phyloP scores from a whole-genome alignment of 441 rosid genomes.

The Gossypium armourianum region DNA sequence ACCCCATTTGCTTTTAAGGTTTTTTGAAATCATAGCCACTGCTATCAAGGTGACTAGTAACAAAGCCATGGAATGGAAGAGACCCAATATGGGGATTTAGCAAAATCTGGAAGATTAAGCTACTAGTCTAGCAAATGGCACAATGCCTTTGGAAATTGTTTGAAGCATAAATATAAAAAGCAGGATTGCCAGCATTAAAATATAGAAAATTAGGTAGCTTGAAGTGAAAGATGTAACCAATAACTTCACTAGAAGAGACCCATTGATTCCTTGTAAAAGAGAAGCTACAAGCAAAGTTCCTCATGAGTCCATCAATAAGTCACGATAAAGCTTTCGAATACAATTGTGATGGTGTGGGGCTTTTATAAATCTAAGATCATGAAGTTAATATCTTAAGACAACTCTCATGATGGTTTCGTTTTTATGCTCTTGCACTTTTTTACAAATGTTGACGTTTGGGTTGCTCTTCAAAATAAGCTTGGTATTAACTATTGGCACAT shows the following conservation, averaged over 20 bases:
- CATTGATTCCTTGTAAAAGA: background rate
- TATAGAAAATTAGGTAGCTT: background rate
- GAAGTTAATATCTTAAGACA: background rate
- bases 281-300: background rate
- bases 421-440: background rate
- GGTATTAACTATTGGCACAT: background rate
- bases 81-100: background rate
- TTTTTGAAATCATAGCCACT: background rate
- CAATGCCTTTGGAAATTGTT: background rate
- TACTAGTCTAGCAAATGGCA: background rate
- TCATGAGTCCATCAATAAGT: background rate
- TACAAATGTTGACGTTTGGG: background rate
- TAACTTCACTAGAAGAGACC: background rate
- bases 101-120: background rate
- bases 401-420: background rate
- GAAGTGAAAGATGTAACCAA: background rate
- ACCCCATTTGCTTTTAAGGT: background rate
- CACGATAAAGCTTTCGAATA: background rate
- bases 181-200: background rate
- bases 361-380: background rate
- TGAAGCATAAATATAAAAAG: background rate
- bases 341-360: background rate
- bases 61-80: background rate
- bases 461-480: background rate
- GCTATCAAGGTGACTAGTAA: slow-evolving; percentile 5